Conservation (phyloP, 2,329 filamentous ascomycete genomes). For the Hypoxylon sp. region DNA sequence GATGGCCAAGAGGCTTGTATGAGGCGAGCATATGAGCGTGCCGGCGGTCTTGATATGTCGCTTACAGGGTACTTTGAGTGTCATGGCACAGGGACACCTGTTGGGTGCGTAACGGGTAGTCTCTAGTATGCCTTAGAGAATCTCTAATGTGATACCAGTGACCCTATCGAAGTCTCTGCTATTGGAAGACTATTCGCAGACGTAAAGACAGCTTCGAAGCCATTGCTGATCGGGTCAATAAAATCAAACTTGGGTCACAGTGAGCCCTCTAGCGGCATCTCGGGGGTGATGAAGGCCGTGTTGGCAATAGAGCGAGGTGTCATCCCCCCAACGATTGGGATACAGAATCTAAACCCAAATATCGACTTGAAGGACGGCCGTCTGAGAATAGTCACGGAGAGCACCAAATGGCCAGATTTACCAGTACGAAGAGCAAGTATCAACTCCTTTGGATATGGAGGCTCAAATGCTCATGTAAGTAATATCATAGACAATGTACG, state of each 20-base stretch:
- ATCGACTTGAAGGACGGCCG: conserved; percentile 17
- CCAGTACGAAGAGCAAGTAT: background rate
- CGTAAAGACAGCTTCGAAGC: conserved; percentile 25
- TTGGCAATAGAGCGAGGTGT: conserved; percentile 38
- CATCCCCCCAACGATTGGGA: conserved; percentile 36
- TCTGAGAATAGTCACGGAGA: conserved; percentile 39
- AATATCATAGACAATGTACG: too few relatives aligned
- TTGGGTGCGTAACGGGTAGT: conserved; percentile 9
- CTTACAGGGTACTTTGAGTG: conserved; percentile 47
- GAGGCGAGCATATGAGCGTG: conserved; percentile 40
- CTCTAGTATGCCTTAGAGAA: too few relatives aligned
- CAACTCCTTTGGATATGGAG: conserved; percentile 5
- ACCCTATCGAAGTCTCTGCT: conserved; percentile 48
- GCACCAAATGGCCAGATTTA: conserved; percentile 30
- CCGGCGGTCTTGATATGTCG: conserved; percentile 40
- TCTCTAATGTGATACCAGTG: conserved; percentile 15
- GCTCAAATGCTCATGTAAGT: conserved; percentile 31
- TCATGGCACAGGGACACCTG: conserved; percentile 49
- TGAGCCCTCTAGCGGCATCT: conserved; percentile 47
- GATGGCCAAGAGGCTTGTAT: conserved; percentile 45
- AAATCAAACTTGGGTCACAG: conserved; percentile 50
- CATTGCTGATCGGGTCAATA: conserved; percentile 44
- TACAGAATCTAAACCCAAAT: conserved; percentile 45
- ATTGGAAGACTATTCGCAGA: conserved; percentile 40
- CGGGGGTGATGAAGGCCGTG: conserved; percentile 45